These are phyloP conservation scores for Camellia lanceoleosa DNA, from an alignment of 148 eudicot species.

Conservation along the genomic window DNA sequence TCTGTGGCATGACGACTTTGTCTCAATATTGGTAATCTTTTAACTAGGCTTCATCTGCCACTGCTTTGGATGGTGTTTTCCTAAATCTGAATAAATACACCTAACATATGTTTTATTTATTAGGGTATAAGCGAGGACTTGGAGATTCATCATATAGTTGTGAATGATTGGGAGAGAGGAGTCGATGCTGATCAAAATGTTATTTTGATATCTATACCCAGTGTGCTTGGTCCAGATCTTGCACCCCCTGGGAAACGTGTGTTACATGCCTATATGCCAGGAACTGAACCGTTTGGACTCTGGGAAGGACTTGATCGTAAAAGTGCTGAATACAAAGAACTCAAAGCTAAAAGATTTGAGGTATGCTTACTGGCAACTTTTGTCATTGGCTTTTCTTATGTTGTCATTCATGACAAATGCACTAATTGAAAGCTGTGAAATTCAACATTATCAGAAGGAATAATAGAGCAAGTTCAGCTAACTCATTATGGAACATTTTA, in stretches of 20 bases:
- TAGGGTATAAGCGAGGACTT: constrained; percentile 80
- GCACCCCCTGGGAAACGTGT: constrained; percentile 94
- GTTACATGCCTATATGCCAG: constrained; percentile 88
- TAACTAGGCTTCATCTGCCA: neutral
- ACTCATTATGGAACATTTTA: no score
- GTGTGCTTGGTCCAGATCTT: constrained; percentile 76
- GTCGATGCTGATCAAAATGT: constrained; percentile 98
- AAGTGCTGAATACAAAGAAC: constrained; percentile 76
- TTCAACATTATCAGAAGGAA: neutral
- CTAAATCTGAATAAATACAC: neutral
- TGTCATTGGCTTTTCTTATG: neutral
- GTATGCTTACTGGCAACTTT: constrained; percentile 30
- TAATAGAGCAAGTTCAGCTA: neutral
- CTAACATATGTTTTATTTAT: neutral
- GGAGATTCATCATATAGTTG: constrained; percentile 91
- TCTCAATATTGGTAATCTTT: neutral
- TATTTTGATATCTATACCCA: constrained; percentile 86
- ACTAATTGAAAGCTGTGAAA: neutral
- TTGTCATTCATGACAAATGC: constrained; percentile 8
- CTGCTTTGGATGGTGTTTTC: neutral
- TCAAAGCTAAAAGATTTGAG: constrained; percentile 90
- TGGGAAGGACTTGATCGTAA: constrained; percentile 95
- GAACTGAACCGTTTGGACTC: constrained; percentile 81
- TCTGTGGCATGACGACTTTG: neutral
- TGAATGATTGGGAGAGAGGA: constrained; percentile 87